Conservation (phyloP, 805 yeast genomes). For the Sungouiozyma intestinalis region DNA sequence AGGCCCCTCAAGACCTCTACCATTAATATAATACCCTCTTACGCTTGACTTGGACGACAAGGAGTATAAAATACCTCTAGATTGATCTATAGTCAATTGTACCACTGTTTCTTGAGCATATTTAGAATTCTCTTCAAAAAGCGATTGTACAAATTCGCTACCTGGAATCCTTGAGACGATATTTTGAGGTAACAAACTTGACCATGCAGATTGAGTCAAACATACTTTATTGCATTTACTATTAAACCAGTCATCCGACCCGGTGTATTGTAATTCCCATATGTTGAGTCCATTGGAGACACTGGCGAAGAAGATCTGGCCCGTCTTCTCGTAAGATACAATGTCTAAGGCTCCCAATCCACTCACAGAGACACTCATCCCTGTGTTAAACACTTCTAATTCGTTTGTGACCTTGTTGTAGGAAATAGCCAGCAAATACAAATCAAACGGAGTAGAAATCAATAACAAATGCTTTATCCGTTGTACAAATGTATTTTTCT, state of each 20-base stretch:
- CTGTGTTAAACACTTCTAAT: slow-evolving; percentile 70
- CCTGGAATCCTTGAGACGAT: slow-evolving; percentile 30
- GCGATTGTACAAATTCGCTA: slow-evolving; percentile 27
- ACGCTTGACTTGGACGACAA: slow-evolving; percentile 75
- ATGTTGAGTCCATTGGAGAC: slow-evolving; percentile 63
- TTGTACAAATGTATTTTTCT: slow-evolving; percentile 67
- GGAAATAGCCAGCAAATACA: slow-evolving; percentile 68
- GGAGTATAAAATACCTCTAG: slow-evolving; percentile 69
- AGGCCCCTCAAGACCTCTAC: slow-evolving; percentile 35
- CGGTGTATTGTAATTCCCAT: slow-evolving; percentile 81
- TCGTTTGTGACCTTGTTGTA: slow-evolving; percentile 35
- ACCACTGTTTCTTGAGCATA: slow-evolving; percentile 44
- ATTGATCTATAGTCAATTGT: slow-evolving; percentile 63
- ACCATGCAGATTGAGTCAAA: slow-evolving; percentile 55
- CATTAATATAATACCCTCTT: slow-evolving; percentile 53
- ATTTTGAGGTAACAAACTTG: slow-evolving; percentile 40
- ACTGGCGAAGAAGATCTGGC: slow-evolving; percentile 81
- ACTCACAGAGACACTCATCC: slow-evolving; percentile 66
- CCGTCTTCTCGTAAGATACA: slow-evolving; percentile 47
- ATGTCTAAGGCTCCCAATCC: slow-evolving; percentile 66
- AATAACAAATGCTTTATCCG: slow-evolving; percentile 63
- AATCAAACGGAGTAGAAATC: slow-evolving; percentile 69
- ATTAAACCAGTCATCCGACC: slow-evolving; percentile 77
- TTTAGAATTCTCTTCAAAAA: slow-evolving; percentile 26
- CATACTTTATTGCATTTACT: slow-evolving; percentile 78